phyloP scores from a whole-genome alignment of 805 yeast genomes.

The Henningerozyma blattae region DNA sequence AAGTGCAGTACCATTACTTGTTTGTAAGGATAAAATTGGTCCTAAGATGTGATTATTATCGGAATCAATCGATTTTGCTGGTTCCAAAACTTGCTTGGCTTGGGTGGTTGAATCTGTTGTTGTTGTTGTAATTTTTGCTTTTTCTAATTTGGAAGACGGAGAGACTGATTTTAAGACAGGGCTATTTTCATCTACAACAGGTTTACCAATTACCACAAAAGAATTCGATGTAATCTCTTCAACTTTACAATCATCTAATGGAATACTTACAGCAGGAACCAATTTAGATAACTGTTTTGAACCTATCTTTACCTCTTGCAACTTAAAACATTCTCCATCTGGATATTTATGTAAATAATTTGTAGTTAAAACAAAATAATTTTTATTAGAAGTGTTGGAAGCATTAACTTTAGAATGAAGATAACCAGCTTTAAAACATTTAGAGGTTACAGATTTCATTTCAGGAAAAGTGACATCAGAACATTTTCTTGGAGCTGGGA shows the following conservation, averaged over 20 bases:
- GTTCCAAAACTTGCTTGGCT: slow-evolving; percentile 11
- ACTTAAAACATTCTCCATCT: slow-evolving; percentile 20
- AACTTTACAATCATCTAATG: slow-evolving; percentile 26
- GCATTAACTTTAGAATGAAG: slow-evolving; percentile 29
- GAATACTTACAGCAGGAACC: slow-evolving; percentile 29
- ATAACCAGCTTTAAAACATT: slow-evolving; percentile 46
- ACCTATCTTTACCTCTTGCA: no score
- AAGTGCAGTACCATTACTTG: slow-evolving; percentile 39
- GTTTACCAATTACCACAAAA: slow-evolving; percentile 28
- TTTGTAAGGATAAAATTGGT: no score
- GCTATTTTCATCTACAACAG: slow-evolving; percentile 8
- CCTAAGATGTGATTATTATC: slow-evolving; percentile 5
- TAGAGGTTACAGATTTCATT: slow-evolving; percentile 38
- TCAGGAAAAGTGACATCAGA: slow-evolving; percentile 42
- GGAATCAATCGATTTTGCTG: slow-evolving; percentile 10
- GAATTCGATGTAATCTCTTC: slow-evolving; percentile 27
- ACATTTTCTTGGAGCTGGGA: slow-evolving; percentile 34
- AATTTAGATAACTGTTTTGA: no score
- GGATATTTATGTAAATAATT: slow-evolving; percentile 58
- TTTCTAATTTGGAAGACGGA: no score
- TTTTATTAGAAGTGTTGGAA: neutral
- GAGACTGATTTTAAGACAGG: neutral
- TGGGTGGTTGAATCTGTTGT: neutral
- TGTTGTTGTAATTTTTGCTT: neutral
- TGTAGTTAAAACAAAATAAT: slow-evolving; percentile 43